A percentile compares a stretch with the other conserved stretches of the same genome.
Evolutionary conservation across 306 rosid genomes (phyloP).

Genomic region (Bauhinia variegata): DNA sequence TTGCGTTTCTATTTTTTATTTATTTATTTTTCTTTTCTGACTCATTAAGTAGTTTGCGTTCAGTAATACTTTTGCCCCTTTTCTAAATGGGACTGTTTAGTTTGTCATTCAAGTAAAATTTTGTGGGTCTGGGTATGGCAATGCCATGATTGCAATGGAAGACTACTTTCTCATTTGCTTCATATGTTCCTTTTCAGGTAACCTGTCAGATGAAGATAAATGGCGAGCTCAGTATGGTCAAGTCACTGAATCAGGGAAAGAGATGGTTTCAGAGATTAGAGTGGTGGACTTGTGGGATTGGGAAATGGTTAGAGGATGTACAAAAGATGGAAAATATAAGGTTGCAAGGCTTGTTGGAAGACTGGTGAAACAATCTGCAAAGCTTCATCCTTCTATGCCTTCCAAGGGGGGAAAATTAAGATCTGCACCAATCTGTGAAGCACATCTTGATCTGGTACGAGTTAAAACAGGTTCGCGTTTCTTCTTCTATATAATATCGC

Average conservation of each 20-base stretch:
- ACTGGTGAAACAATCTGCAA: constrained; percentile 67
- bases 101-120: not conserved
- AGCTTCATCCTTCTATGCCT: constrained; percentile 81
- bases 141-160: constrained; percentile 18
- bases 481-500: constrained; percentile 21
- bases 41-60: not conserved
- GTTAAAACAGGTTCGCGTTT: constrained; percentile 82
- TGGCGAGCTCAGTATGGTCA: constrained; percentile 92
- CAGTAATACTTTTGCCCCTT: not conserved
- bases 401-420: constrained; percentile 64
- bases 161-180: constrained; percentile 22
- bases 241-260: constrained; percentile 62
- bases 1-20: too few species aligned
- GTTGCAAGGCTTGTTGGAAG: constrained; percentile 67
- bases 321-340: constrained; percentile 63
- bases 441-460: constrained; percentile 79
- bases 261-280: constrained; percentile 50
- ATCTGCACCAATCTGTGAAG: constrained; percentile 85
- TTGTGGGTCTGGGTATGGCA: not conserved
- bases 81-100: not conserved
- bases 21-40: too few species aligned
- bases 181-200: constrained; percentile 37
- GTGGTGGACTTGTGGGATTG: constrained; percentile 82
- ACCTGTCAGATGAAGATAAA: constrained; percentile 74
- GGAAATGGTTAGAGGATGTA: constrained; percentile 65